A percentile compares a stretch with the other conserved stretches of the same genome.
These are phyloP conservation scores for Spathaspora gorwiae DNA, from an alignment of 805 yeast species.

Conservation along the genomic window DNA sequence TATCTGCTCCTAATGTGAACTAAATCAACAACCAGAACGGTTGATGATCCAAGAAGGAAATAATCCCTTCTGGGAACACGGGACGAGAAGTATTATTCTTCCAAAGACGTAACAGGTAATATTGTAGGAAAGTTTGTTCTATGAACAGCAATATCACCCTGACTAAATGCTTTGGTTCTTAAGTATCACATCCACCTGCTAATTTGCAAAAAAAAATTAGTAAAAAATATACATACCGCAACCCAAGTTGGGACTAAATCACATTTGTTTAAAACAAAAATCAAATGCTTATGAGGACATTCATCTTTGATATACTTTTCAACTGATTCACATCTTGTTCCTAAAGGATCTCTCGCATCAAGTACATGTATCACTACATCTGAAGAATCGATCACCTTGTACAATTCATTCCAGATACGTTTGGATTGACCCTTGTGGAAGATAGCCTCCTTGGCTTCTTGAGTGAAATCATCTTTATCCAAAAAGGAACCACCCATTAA, in stretches of 20 bases:
- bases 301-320: constrained; percentile 91
- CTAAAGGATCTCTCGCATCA: constrained; percentile 96
- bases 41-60: constrained; percentile 43
- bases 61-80: constrained; percentile 42
- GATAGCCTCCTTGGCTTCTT: constrained; percentile 91
- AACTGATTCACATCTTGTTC: constrained; percentile 90
- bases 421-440: constrained; percentile 96
- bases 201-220: constrained; percentile 6
- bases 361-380: constrained; percentile 95
- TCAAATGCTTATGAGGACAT: constrained; percentile 94
- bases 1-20: constrained; percentile 26
- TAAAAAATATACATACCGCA: constrained; percentile 73
- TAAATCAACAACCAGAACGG: constrained; percentile 35
- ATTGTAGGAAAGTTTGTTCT: constrained; percentile 23
- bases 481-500: constrained; percentile 63
- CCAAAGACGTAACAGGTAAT: constrained; percentile 98
- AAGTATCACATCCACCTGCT: not conserved
- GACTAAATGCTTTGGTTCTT: constrained; percentile 83
- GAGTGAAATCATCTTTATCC: constrained; percentile 75
- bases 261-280: constrained; percentile 92
- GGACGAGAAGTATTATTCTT: constrained; percentile 67
- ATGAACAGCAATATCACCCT: constrained; percentile 51
- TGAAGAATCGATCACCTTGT: constrained; percentile 94
- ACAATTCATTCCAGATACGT: constrained; percentile 97
- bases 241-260: constrained; percentile 99